These are phyloP conservation scores for Globisporangium parvum DNA, from an alignment of 352 stramenopile species.

Conservation along the genomic window DNA sequence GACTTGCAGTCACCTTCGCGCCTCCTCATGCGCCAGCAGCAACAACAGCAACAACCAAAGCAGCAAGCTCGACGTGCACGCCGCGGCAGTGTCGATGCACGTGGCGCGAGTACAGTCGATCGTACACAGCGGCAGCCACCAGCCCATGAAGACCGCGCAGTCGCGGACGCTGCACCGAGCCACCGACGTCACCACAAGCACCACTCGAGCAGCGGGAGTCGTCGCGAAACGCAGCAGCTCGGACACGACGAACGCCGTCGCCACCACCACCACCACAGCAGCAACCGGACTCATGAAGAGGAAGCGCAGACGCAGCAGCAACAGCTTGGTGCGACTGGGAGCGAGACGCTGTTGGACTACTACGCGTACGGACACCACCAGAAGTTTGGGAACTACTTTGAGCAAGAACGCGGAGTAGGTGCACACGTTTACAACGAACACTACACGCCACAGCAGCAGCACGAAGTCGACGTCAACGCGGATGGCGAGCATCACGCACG, in stretches of 20 bases:
- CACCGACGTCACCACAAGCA: conserved; percentile 8
- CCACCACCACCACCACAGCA: conserved; percentile 15
- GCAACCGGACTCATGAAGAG: conserved; percentile 15
- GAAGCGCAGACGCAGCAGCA: background rate
- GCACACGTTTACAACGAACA: background rate
- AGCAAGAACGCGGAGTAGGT: background rate
- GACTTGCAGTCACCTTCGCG: background rate
- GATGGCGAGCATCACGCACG: background rate
- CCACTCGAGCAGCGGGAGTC: background rate
- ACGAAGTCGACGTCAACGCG: background rate
- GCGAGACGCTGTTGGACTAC: conserved; percentile 4
- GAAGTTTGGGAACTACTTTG: background rate
- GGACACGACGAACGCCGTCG: conserved; percentile 12
- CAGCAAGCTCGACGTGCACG: background rate
- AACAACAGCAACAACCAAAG: no score
- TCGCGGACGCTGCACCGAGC: background rate
- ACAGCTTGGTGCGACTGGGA: background rate
- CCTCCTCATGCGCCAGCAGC: conserved; percentile 3
- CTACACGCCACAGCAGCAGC: conserved; percentile 1
- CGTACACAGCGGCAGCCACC: no score
- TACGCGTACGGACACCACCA: conserved; percentile 10
- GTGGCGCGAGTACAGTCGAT: background rate
- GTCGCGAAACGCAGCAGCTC: conserved; percentile 10
- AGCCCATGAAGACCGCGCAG: no score
- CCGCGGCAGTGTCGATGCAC: background rate